Conservation (phyloP, 768 basidiomycete species). For the Phlebiopsis gigantea region DNA sequence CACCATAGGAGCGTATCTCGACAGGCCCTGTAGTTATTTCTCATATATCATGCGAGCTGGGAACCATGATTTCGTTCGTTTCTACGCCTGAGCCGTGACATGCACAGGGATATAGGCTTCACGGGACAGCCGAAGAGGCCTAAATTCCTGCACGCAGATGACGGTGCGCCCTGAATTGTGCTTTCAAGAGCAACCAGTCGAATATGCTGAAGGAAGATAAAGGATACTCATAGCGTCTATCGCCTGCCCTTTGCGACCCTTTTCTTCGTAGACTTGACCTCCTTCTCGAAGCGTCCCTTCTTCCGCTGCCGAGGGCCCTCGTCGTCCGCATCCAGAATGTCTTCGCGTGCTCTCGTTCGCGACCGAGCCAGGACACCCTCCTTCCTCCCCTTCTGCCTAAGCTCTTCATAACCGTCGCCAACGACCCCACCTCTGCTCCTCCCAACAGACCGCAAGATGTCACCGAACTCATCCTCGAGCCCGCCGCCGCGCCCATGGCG, state of each 20-base stretch:
- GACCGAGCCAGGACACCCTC: conserved; percentile 55
- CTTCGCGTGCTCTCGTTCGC: conserved; percentile 32
- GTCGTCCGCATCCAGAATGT: conserved; percentile 25
- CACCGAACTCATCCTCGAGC: conserved; percentile 80
- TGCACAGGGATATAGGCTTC: too few relatives aligned
- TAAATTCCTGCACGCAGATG: too few relatives aligned
- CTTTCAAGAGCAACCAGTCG: too few relatives aligned
- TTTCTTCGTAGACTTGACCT: conserved; percentile 32
- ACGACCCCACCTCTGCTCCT: conserved; percentile 34
- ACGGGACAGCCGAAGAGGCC: too few relatives aligned
- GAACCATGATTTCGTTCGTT: too few relatives aligned
- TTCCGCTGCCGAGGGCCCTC: conserved; percentile 31
- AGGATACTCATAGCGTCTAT: too few relatives aligned
- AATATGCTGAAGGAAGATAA: too few relatives aligned
- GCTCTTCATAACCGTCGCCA: conserved; percentile 78
- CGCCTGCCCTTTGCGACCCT: neutral
- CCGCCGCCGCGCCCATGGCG: conserved; percentile 58
- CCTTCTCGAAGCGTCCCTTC: conserved; percentile 39
- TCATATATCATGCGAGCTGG: too few relatives aligned
- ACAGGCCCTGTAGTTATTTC: too few relatives aligned
- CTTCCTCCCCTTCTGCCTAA: conserved; percentile 65
- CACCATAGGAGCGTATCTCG: too few relatives aligned
- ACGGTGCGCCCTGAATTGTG: too few relatives aligned
- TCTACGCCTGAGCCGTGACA: too few relatives aligned
- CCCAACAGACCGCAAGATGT: conserved; percentile 63